phyloP scores from a whole-genome alignment of 1,284 basidiomycete species.

The Marasmius sp. region DNA sequence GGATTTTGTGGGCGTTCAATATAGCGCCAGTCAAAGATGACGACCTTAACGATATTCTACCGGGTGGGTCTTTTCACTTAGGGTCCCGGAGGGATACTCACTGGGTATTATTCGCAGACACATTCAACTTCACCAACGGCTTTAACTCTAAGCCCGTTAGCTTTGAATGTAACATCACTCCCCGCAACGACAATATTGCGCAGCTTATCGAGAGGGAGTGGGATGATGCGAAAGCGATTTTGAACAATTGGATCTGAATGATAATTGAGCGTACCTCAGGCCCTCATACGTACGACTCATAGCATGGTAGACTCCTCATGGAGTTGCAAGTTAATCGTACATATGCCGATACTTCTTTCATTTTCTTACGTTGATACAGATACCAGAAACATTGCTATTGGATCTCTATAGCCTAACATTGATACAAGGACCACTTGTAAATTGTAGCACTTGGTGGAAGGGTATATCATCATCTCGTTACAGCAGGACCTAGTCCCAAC shows the following conservation, averaged over 20 bases:
- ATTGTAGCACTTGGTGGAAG: too few species aligned
- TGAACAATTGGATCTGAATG: background rate
- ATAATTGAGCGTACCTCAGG: too few species aligned
- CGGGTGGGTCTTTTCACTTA: background rate
- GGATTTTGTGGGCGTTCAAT: constrained; percentile 10
- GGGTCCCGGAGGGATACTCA: background rate
- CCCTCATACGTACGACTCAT: too few species aligned
- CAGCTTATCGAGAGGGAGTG: background rate
- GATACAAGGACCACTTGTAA: too few species aligned
- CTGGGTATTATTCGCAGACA: constrained; percentile 25
- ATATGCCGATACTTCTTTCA: too few species aligned
- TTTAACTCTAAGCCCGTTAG: constrained; percentile 46
- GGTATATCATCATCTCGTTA: too few species aligned
- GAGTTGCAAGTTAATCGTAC: too few species aligned
- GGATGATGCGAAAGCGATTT: background rate
- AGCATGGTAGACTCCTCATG: too few species aligned
- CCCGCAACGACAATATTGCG: constrained; percentile 15
- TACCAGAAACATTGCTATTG: too few species aligned
- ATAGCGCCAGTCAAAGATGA: constrained; percentile 3
- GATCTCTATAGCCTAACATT: too few species aligned
- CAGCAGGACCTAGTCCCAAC: too few species aligned
- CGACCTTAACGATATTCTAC: background rate
- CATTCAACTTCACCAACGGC: constrained; percentile 40
- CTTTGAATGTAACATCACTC: constrained; percentile 38
- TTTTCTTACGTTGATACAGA: too few species aligned